Conservation (phyloP, 352 stramenopile genomes). For the Peronospora farinosa region DNA sequence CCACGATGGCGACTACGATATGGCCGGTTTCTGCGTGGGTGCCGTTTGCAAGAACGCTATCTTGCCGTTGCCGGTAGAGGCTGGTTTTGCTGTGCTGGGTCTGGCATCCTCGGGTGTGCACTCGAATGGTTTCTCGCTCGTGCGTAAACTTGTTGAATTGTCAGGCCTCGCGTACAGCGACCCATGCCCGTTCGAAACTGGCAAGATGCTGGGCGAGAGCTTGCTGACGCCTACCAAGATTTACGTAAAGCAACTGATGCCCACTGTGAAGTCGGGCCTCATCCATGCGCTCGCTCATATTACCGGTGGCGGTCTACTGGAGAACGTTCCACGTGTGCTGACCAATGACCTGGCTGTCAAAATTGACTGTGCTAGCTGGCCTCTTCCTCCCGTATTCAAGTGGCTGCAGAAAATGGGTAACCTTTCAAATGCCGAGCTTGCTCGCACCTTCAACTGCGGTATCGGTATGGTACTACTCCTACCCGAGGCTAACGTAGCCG, state of each 20-base stretch:
- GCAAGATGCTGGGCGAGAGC: constrained; percentile 89
- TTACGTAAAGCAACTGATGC: constrained; percentile 92
- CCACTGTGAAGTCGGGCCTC: constrained; percentile 65
- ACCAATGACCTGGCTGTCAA: constrained; percentile 88
- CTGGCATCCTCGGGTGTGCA: constrained; percentile 94
- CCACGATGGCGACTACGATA: constrained; percentile 95
- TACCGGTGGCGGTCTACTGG: constrained; percentile 95
- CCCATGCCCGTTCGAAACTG: constrained; percentile 66
- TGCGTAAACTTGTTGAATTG: constrained; percentile 94
- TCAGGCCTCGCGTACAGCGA: constrained; percentile 79
- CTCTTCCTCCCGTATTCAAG: constrained; percentile 94
- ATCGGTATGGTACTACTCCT: constrained; percentile 98
- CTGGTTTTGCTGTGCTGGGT: constrained; percentile 92
- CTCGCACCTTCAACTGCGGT: constrained; percentile 98
- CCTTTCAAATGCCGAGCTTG: constrained; percentile 92
- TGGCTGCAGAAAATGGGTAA: constrained; percentile 93
- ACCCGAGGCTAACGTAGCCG: constrained; percentile 80
- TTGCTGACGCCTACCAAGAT: constrained; percentile 96
- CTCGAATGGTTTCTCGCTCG: constrained; percentile 98
- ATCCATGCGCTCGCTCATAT: constrained; percentile 96
- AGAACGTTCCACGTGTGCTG: constrained; percentile 97
- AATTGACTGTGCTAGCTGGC: constrained; percentile 88
- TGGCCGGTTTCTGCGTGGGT: constrained; percentile 97
- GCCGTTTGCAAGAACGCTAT: constrained; percentile 88
- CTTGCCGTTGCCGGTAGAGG: constrained; percentile 77